These are phyloP conservation scores for Powellomyces hirtus DNA, from an alignment of 192 early-diverging fungal species.

Conservation along the genomic window DNA sequence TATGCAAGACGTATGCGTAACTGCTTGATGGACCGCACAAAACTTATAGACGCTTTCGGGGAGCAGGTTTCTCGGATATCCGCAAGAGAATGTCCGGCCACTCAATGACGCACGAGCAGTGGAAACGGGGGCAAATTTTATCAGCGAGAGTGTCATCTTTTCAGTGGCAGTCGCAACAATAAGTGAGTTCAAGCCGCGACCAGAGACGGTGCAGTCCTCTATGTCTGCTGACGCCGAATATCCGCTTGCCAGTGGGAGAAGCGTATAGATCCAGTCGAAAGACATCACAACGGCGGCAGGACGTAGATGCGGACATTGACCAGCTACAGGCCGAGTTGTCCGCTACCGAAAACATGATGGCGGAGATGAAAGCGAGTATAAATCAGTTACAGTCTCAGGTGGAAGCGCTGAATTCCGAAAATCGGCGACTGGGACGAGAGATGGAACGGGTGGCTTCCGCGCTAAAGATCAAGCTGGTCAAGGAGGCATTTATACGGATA, in stretches of 20 bases:
- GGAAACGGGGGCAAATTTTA: slow-evolving; percentile 43
- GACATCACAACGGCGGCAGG: not conserved
- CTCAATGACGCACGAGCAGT: slow-evolving; percentile 49
- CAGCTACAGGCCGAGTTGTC: not conserved
- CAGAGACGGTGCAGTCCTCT: too few relatives aligned
- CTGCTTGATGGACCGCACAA: too few relatives aligned
- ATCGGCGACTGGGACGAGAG: not conserved
- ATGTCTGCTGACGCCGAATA: not conserved
- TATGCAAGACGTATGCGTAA: not conserved
- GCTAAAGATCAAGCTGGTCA: not conserved
- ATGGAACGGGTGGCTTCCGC: not conserved
- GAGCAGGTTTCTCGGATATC: slow-evolving; percentile 43
- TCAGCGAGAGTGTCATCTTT: slow-evolving; percentile 45
- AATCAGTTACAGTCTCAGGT: not conserved
- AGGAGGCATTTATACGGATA: too few relatives aligned
- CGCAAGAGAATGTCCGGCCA: slow-evolving; percentile 38
- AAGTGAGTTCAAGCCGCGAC: not conserved
- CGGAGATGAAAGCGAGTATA: not conserved
- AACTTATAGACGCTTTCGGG: not conserved
- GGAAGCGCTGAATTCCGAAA: not conserved
- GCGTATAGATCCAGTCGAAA: slow-evolving; percentile 8
- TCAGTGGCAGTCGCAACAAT: slow-evolving; percentile 36
- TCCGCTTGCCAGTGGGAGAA: slow-evolving; percentile 12
- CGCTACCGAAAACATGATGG: not conserved
- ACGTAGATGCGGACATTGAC: slow-evolving; percentile 7